phyloP scores from a whole-genome alignment of 257 asterid genomes.

The Nyctanthes arbortristis region DNA sequence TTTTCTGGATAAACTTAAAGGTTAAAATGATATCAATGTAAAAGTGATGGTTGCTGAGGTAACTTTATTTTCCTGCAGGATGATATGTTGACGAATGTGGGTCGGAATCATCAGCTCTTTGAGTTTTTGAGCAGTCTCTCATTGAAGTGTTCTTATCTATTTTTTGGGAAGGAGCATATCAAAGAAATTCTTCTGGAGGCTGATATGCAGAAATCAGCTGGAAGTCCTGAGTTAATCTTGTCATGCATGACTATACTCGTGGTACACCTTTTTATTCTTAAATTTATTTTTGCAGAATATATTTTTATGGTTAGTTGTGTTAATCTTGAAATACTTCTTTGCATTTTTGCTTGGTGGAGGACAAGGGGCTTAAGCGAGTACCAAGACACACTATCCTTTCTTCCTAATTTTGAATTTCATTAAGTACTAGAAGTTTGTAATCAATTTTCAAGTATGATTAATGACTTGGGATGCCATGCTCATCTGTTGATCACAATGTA shows the following conservation, averaged over 20 bases:
- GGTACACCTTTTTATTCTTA: constrained; percentile 49
- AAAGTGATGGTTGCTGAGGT: constrained; percentile 28
- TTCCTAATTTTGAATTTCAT: background rate
- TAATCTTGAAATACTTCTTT: constrained; percentile 10
- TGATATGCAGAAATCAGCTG: constrained; percentile 67
- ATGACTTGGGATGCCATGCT: constrained; percentile 14
- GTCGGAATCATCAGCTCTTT: constrained; percentile 74
- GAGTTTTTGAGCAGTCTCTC: constrained; percentile 79
- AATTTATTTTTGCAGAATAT: constrained; percentile 16
- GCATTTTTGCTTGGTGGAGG: constrained; percentile 20
- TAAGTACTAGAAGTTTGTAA: background rate
- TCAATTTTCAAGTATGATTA: constrained; percentile 1
- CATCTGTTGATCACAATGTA: constrained; percentile 6
- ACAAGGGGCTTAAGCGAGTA: constrained; percentile 18
- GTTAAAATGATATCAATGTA: constrained; percentile 16
- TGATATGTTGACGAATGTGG: constrained; percentile 67
- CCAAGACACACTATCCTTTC: background rate
- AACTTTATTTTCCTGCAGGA: constrained; percentile 49
- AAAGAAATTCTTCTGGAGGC: constrained; percentile 83
- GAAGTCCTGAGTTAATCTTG: constrained; percentile 62
- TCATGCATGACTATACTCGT: constrained; percentile 97
- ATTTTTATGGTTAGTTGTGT: constrained; percentile 19
- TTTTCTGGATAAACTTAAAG: constrained; percentile 18
- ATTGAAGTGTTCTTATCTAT: constrained; percentile 82
- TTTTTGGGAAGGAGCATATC: constrained; percentile 84